Base-by-base conservation (phyloP, 139 green algal species). In the Chlorella vulgaris region DNA sequence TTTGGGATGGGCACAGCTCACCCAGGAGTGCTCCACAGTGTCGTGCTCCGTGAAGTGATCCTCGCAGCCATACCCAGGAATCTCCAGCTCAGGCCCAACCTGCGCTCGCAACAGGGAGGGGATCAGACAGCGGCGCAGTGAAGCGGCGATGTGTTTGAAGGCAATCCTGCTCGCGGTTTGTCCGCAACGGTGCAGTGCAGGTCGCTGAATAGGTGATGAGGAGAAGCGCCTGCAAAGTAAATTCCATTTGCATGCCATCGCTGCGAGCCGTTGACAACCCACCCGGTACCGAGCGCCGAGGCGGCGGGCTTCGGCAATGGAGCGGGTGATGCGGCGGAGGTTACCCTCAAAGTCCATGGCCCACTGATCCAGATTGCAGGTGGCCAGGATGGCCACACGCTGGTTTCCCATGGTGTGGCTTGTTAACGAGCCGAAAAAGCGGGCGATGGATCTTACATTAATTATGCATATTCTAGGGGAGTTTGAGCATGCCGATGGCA, bases 281-380 rank as follows among this genome's bases (percentile, higher is more conserved):
- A 98, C 91, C 74, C 95, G 75, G 82, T 98, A 99, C 0, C 74
- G 83, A 2, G 94, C 94, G 2, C 92, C 93, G 26, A 43, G 31
- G 2, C 69, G 24, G 24, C 91, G 93, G 1, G 94, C 94, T 61
- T 90, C 28, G 19, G 83, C 51, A 13, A 99, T 97, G 38, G 93
- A 98, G 31, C 78, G 66, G 29, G 89, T 88, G 51, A 98, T 92
- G 31, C 95, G 87, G 0, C 53, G 47, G 33, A 98, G 83, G 85
- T 99, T 99, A 31, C 96, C 95, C 15, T 94, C 86, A 66, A 99
- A 99, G 85, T 99, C 96, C 90, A 99, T 91, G 1, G 96, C 91
- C 96, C 95, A 99, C 81, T 99, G 97, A 78, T 98, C 96, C 4
- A 99, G 89, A 65, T 96, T 98, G 91, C 96, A 99, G 3, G 96